A percentile compares a stretch with the other conserved stretches of the same genome.
Evolutionary conservation across 2,329 filamentous ascomycete genomes (phyloP).

Genomic region (Mariannaea elegans): DNA sequence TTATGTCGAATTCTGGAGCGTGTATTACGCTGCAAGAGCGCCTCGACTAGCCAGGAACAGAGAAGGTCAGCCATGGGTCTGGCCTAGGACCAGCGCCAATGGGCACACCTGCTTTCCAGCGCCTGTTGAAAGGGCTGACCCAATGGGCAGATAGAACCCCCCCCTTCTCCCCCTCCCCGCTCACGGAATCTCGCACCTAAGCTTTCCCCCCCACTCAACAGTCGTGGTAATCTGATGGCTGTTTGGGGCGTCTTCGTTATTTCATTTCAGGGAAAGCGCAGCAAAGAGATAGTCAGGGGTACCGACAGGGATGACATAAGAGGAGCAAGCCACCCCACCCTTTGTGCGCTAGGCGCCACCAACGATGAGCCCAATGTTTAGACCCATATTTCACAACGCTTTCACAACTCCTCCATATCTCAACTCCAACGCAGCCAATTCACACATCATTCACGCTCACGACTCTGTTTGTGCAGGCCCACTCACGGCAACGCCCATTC

Average conservation of each 20-base stretch:
- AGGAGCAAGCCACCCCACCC: conserved; percentile 13
- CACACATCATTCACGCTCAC: neutral
- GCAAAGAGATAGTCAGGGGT: conserved; percentile 11
- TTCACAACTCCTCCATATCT: neutral
- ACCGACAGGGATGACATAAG: neutral
- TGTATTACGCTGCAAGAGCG: neutral
- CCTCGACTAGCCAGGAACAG: neutral
- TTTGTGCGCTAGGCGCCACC: neutral
- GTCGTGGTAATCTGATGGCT: neutral
- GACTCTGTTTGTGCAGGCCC: neutral
- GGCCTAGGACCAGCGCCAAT: neutral
- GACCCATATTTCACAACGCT: neutral
- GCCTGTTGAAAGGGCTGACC: too few species aligned
- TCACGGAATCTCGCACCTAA: too few species aligned
- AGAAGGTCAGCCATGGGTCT: neutral
- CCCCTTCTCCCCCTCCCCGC: too few species aligned
- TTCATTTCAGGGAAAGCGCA: neutral
- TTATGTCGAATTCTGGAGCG: neutral
- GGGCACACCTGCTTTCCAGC: neutral
- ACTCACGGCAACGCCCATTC: neutral
- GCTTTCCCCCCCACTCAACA: neutral
- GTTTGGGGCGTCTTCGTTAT: neutral
- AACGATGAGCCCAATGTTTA: too few species aligned
- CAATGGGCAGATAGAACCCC: too few species aligned
- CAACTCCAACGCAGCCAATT: neutral